Base-by-base conservation (phyloP, 140 eudicot genomes). In the Senecio squalidus region DNA sequence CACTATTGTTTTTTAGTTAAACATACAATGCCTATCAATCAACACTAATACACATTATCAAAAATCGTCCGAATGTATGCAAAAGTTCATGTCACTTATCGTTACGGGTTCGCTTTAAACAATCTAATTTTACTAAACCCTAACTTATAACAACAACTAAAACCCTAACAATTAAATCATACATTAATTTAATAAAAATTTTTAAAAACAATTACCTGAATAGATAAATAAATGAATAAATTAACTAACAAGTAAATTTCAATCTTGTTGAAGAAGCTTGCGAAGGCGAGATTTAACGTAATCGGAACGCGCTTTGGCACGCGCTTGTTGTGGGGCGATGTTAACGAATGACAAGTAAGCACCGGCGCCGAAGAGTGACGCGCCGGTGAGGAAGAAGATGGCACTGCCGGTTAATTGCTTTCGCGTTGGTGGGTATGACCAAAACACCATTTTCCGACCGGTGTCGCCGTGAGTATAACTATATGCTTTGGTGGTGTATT, bases 281-380 rank as follows among this genome's bases (percentile, higher is more conserved):
- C 84, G 74, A 25, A 89, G 86, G 49, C 84, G 89, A 17, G 78
- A 46, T 75, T 76, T 89, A 80, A 89, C 62, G 79, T 52, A 82
- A 31, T 89, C 93, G 54, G 76, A 70, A 8, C 95, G 97, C 49
- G 93, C 84, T 80, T 84, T 73, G 9, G 80, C 60, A 13, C 89
- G 92, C 55, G 89, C 89, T 62, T 85, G 93, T 56, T 85, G 93
- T 36, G 95, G 93, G 15, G 69, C 93, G 23, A 85, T 65, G 86
- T 89, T 84, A 61, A 67, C 51, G 71, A 74, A 79, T 1, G 95
- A 89, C n/a, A 84, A 78, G 70, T 89, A 75, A 5, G 78, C 86
- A 2, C 97, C 97, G 70, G 75, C 80, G 67, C 80, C 60, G 75
- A 80, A 77, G 55, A 81, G 77, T 6, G 76, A 3, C 4, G 68